Evolutionary conservation across 805 yeast genomes (phyloP), one percentile per base, ranked within the genome.

Genomic region (Saccharomyces eubayanus): DNA sequence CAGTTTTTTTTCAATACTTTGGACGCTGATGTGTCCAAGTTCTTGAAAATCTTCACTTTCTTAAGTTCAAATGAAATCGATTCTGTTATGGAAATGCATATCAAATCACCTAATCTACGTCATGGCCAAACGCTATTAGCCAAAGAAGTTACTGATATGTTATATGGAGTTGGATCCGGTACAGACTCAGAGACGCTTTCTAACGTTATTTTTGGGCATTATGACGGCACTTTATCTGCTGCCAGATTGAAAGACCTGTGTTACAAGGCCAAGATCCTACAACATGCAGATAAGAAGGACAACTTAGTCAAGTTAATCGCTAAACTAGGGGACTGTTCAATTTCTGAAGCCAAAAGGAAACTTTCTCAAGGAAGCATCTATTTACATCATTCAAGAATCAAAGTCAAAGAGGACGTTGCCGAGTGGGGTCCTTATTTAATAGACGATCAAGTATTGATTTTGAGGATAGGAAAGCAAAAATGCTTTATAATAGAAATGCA

Each of bases 131-230:
- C 81, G 48, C 66, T 83, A 0, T 76, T 94, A 30, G 98, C 98
- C 0, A 71, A 80, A 36, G 96, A 92, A 65, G 87, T 91, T 48
- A 86, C 92, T 6, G 96, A 89, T 62, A 74, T 94, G 62, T 77
- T 94, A 46, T 97, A 91, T 69, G 98, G 98, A 0, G 76, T 74
- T 8, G 92, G 90, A 3, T 77, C 77, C 9, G 91, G 96, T 2
- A 74, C 78, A 28, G 79, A 81, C 41, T 87, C 94, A 59, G 80
- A 81, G 21, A 72, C 78, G 24, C 77, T 88, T 14, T 84, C 96
- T 14, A 78, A 83, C 5, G 77, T 87, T 51, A 65, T 90, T 43
- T 90, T 83, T 68, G 64, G 63, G 8, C 48, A 51, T 28, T 28
- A 40, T 12, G 47, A 52, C 4, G 28, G 24, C 2, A 16, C 21